phyloP scores from a whole-genome alignment of 352 stramenopile genomes.

The Phytopythium cucurbitacearum region DNA sequence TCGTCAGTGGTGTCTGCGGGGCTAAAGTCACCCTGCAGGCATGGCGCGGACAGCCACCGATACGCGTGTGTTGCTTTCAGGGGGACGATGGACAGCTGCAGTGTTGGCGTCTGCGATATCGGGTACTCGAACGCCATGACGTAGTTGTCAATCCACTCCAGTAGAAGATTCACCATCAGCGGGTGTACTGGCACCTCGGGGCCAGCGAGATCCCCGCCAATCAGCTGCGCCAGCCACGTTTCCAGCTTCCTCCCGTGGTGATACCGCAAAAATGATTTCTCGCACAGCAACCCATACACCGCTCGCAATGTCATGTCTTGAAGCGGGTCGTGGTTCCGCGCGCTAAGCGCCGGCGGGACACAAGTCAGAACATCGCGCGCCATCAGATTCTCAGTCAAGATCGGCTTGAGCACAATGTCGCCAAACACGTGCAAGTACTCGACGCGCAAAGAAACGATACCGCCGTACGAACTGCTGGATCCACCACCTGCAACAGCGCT shows the following conservation, averaged over 20 bases:
- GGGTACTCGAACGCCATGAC: constrained; percentile 73
- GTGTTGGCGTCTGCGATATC: constrained; percentile 40
- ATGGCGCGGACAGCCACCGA: constrained; percentile 33
- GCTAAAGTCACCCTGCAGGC: constrained; percentile 7
- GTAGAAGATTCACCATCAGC: constrained; percentile 41
- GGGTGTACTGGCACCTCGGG: constrained; percentile 43
- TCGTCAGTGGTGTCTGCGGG: constrained; percentile 3
- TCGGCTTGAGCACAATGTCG: constrained; percentile 59
- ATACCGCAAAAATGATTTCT: constrained; percentile 66
- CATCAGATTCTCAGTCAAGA: constrained; percentile 62
- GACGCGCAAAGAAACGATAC: constrained; percentile 15
- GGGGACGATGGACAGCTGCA: constrained; percentile 65
- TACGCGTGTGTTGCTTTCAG: constrained; percentile 27
- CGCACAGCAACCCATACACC: constrained; percentile 47
- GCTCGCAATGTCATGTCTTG: constrained; percentile 47
- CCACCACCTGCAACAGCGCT: constrained; percentile 17
- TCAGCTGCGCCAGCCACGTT: constrained; percentile 38
- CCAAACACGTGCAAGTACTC: constrained; percentile 60
- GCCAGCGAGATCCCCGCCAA: constrained; percentile 22
- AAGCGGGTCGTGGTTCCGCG: constrained; percentile 29
- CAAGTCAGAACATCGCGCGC: constrained; percentile 54
- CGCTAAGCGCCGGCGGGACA: constrained; percentile 21
- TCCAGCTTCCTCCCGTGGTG: constrained; percentile 52
- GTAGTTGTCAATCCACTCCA: constrained; percentile 79
- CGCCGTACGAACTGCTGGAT: background rate